phyloP scores from a whole-genome alignment of 371 early-diverging fungal genomes.

The Mortierella sp. region DNA sequence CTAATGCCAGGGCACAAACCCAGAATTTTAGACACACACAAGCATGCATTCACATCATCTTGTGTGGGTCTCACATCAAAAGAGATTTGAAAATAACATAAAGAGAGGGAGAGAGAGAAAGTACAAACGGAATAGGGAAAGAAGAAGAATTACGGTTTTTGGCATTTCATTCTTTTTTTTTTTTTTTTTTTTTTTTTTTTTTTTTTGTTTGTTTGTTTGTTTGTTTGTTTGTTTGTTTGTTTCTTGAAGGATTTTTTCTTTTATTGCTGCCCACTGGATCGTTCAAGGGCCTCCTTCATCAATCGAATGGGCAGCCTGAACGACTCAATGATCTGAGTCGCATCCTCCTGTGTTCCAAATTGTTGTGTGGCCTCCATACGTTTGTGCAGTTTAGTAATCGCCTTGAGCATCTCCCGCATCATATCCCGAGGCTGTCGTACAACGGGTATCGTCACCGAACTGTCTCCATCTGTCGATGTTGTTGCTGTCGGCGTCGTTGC shows the following conservation, averaged over 20 bases:
- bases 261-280: slow-evolving; percentile 17
- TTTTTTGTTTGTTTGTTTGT: neutral
- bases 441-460: neutral
- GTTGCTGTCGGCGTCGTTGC: slow-evolving; percentile 7
- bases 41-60: too few species aligned
- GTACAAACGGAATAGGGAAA: neutral
- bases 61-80: neutral
- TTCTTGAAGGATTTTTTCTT: too few species aligned
- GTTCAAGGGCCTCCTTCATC: slow-evolving; percentile 50
- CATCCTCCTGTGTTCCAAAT: slow-evolving; percentile 41
- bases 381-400: slow-evolving; percentile 39
- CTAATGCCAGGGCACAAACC: too few species aligned
- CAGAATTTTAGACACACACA: too few species aligned
- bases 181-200: slow-evolving; percentile 1
- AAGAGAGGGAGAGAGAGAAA: neutral
- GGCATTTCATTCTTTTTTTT: neutral
- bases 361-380: slow-evolving; percentile 45
- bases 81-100: neutral
- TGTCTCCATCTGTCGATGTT: neutral
- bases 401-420: slow-evolving; percentile 43
- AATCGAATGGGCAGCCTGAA: slow-evolving; percentile 43
- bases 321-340: slow-evolving; percentile 43
- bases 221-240: too few species aligned
- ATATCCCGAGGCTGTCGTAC: slow-evolving; percentile 24
- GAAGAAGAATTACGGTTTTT: neutral